Conservation (phyloP, 495 filamentous ascomycete species). For the Monascus purpureus region DNA sequence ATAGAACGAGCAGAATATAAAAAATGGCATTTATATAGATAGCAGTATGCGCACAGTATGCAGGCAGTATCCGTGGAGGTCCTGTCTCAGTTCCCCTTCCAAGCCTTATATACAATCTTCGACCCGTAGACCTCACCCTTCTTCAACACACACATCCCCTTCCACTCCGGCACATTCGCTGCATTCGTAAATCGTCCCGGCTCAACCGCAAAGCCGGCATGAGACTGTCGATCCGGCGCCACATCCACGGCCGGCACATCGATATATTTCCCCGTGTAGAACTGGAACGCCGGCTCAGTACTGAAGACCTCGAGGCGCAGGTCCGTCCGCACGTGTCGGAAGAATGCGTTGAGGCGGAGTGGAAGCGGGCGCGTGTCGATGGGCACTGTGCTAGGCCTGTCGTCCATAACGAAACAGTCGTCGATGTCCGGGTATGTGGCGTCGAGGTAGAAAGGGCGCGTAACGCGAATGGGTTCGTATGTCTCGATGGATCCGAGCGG, state of each 20-base stretch:
- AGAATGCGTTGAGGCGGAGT: constrained; percentile 47
- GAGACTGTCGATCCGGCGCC: constrained; percentile 43
- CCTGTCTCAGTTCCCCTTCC: too few species aligned
- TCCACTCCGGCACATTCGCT: constrained; percentile 67
- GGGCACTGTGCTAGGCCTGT: constrained; percentile 44
- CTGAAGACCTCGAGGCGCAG: constrained; percentile 73
- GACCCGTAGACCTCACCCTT: constrained; percentile 61
- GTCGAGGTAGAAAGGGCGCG: constrained; percentile 57
- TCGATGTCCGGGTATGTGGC: constrained; percentile 61
- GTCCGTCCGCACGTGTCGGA: constrained; percentile 54
- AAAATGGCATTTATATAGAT: too few species aligned
- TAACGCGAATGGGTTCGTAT: too few species aligned
- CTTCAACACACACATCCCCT: constrained; percentile 52
- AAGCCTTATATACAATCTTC: constrained; percentile 55
- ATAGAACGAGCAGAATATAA: too few species aligned
- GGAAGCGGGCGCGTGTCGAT: constrained; percentile 62
- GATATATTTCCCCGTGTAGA: constrained; percentile 81
- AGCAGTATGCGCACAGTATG: too few species aligned
- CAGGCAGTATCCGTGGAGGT: too few species aligned
- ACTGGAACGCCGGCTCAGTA: constrained; percentile 93
- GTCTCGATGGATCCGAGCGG: constrained; percentile 34
- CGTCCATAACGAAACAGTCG: constrained; percentile 74
- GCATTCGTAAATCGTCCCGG: constrained; percentile 85
- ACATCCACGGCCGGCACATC: constrained; percentile 59
- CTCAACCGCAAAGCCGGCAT: constrained; percentile 80